phyloP scores from a whole-genome alignment of 495 filamentous ascomycete species.

The Lentithecium fluviatile region DNA sequence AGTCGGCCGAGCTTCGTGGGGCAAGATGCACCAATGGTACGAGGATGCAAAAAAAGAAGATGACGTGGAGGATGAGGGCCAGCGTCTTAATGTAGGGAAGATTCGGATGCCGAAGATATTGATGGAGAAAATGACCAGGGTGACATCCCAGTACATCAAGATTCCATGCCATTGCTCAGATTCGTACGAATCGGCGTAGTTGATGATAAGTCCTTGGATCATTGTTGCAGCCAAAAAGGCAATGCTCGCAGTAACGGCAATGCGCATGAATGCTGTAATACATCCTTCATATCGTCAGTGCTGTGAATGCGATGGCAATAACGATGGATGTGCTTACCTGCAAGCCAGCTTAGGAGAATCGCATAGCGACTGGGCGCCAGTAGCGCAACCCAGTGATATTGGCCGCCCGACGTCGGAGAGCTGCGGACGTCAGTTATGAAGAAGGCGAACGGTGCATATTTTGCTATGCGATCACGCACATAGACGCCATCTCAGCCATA shows the following conservation, averaged over 20 bases:
- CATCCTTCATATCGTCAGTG: slow-evolving; percentile 3
- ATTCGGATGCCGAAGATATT: slow-evolving; percentile 31
- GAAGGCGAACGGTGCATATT: no score
- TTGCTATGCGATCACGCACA: no score
- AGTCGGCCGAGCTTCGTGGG: background rate
- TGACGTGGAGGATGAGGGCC: slow-evolving; percentile 17
- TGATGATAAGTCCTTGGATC: slow-evolving; percentile 36
- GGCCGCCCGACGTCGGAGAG: slow-evolving; percentile 37
- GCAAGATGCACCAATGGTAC: slow-evolving; percentile 14
- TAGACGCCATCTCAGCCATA: no score
- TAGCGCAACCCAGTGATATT: slow-evolving; percentile 39
- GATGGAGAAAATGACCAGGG: slow-evolving; percentile 21
- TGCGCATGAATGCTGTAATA: slow-evolving; percentile 17
- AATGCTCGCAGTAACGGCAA: slow-evolving; percentile 24
- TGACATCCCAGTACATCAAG: slow-evolving; percentile 30
- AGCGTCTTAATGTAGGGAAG: slow-evolving; percentile 8
- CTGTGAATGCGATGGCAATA: background rate
- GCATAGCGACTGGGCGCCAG: slow-evolving; percentile 10
- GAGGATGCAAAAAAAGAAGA: slow-evolving; percentile 22
- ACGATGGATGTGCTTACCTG: slow-evolving; percentile 1
- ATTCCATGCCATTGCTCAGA: slow-evolving; percentile 37
- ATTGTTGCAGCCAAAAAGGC: slow-evolving; percentile 33
- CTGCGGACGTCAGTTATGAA: background rate
- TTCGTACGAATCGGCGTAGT: slow-evolving; percentile 32
- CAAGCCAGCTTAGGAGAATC: slow-evolving; percentile 19